Conservation (phyloP, 1,284 basidiomycete genomes). For the Rhodotorula sp. region DNA sequence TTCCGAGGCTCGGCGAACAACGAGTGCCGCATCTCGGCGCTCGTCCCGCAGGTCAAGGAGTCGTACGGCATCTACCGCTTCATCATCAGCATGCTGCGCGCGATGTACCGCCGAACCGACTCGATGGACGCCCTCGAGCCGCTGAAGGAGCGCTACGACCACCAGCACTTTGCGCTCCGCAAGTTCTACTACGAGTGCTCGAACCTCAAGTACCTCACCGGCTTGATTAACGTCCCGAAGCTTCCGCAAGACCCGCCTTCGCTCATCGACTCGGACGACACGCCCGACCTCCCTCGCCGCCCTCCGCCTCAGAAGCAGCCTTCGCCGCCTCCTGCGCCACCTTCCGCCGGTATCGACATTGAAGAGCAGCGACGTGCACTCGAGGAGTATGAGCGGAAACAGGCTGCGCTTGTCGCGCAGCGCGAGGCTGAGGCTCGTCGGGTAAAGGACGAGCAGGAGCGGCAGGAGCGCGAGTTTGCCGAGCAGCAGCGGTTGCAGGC, state of each 20-base stretch:
- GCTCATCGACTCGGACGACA: conserved; percentile 73
- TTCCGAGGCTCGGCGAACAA: conserved; percentile 87
- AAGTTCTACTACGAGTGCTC: conserved; percentile 98
- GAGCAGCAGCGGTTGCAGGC: conserved; percentile 82
- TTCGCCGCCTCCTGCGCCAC: conserved; percentile 28
- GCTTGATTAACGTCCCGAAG: conserved; percentile 93
- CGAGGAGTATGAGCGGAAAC: conserved; percentile 95
- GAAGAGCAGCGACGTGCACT: conserved; percentile 92
- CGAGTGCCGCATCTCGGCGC: conserved; percentile 87
- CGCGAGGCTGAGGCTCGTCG: conserved; percentile 79
- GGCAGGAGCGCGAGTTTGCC: conserved; percentile 86
- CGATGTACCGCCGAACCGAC: conserved; percentile 88
- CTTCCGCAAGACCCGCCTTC: conserved; percentile 93
- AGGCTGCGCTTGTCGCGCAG: conserved; percentile 55
- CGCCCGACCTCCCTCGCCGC: conserved; percentile 82
- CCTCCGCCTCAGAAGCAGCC: conserved; percentile 51
- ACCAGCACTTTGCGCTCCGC: conserved; percentile 84
- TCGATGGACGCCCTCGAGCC: conserved; percentile 82
- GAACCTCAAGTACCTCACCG: conserved; percentile 91
- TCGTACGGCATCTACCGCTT: conserved; percentile 97
- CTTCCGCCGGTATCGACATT: conserved; percentile 61
- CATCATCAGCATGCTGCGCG: conserved; percentile 93
- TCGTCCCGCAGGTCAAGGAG: conserved; percentile 93
- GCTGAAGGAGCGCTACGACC: conserved; percentile 74
- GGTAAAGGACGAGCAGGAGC: conserved; percentile 71